phyloP scores from a whole-genome alignment of 2,329 filamentous ascomycete species.

The Penicillium sp. region DNA sequence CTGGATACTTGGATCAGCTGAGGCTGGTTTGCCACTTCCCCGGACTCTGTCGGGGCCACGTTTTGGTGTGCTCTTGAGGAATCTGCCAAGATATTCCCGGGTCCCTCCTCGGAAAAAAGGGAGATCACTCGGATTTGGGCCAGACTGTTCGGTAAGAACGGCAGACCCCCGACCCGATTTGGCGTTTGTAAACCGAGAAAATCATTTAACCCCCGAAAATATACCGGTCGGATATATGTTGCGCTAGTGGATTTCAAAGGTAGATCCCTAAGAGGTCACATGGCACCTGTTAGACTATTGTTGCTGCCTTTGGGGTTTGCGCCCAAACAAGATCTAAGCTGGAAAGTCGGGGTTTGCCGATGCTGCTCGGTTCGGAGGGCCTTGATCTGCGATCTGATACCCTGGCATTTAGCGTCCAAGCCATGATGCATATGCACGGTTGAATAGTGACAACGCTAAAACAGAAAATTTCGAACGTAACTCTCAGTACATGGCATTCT shows the following conservation, averaged over 20 bases:
- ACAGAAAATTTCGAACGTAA: conserved; percentile 1
- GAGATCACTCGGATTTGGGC: conserved; percentile 8
- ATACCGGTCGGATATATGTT: conserved; percentile 1
- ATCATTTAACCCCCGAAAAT: neutral
- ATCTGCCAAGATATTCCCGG: conserved; percentile 5
- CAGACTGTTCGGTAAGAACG: conserved; percentile 21
- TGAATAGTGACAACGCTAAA: conserved; percentile 1
- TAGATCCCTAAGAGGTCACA: neutral
- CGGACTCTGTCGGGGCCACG: conserved; percentile 18
- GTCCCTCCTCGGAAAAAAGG: neutral
- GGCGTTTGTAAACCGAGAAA: conserved; percentile 12
- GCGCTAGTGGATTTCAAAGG: conserved; percentile 2
- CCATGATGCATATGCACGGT: conserved; percentile 10
- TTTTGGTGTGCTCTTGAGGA: conserved; percentile 4
- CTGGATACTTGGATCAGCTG: conserved; percentile 6
- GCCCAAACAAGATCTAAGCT: neutral
- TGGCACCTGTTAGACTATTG: neutral
- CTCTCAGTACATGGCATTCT: neutral
- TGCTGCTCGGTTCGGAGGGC: neutral
- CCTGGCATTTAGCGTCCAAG: neutral
- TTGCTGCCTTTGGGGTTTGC: neutral
- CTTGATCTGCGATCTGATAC: conserved; percentile 8
- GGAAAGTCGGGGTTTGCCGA: conserved; percentile 2
- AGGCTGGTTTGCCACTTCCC: conserved; percentile 23
- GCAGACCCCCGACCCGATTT: conserved; percentile 18